Evolutionary conservation across 2,329 filamentous ascomycete genomes (phyloP).

Genomic region (Venturia nashicola): DNA sequence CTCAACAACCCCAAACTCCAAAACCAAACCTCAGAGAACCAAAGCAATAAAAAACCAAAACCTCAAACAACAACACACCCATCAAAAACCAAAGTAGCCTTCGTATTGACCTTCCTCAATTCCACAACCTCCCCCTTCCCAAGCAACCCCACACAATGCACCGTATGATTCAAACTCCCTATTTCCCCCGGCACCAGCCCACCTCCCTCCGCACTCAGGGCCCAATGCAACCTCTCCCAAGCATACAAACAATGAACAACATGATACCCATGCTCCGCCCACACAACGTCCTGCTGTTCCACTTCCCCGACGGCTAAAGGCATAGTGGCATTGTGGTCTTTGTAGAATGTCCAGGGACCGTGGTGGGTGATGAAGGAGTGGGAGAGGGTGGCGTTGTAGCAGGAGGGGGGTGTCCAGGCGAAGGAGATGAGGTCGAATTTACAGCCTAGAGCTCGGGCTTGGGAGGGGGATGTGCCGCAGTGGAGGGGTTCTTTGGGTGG

Average conservation of each 20-base stretch:
- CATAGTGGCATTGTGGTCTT: slow-evolving; percentile 8
- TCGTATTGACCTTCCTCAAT: slow-evolving; percentile 8
- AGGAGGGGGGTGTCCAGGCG: slow-evolving; percentile 6
- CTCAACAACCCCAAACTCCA: too few species aligned
- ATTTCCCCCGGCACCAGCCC: slow-evolving; percentile 1
- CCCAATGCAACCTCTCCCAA: slow-evolving; percentile 8
- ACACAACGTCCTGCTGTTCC: background rate
- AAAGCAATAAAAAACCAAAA: too few species aligned
- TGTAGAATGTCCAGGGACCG: slow-evolving; percentile 9
- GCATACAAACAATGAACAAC: slow-evolving; percentile 9
- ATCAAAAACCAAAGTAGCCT: slow-evolving; percentile 9
- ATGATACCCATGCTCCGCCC: slow-evolving; percentile 10
- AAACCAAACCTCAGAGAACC: too few species aligned
- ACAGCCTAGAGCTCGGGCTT: slow-evolving; percentile 7
- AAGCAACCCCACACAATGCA: slow-evolving; percentile 7
- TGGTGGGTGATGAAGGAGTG: background rate
- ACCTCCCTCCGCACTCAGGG: background rate
- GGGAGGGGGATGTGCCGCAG: slow-evolving; percentile 3
- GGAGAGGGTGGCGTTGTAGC: background rate
- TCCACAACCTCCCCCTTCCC: background rate
- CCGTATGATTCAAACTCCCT: slow-evolving; percentile 7
- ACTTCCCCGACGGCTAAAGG: background rate
- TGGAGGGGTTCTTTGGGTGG: background rate
- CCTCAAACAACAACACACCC: background rate
- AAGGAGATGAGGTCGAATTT: slow-evolving; percentile 10